Evolutionary conservation across 257 asterid genomes (phyloP).

Genomic region (Fraxinus cuspidata): DNA sequence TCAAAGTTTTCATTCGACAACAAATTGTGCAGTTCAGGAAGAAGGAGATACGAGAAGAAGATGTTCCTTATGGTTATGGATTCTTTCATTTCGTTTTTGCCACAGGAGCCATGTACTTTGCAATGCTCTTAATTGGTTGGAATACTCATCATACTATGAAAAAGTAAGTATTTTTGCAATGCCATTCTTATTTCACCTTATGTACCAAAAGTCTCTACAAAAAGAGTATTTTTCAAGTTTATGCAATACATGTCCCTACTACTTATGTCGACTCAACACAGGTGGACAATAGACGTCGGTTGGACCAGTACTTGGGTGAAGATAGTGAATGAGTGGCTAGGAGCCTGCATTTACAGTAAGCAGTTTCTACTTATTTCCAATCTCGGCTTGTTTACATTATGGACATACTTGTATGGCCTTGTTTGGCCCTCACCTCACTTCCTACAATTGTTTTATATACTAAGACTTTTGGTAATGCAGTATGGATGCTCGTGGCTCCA

Average conservation of each 20-base stretch:
- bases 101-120: constrained; percentile 61
- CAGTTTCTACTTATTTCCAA: not conserved
- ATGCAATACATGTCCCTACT: not conserved
- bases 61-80: constrained; percentile 54
- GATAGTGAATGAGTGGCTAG: constrained; percentile 60
- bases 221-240: not conserved
- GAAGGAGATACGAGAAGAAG: constrained; percentile 41
- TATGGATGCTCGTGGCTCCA: constrained; percentile 60
- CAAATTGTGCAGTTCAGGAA: constrained; percentile 40
- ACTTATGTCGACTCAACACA: constrained; percentile 14
- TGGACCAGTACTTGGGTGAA: constrained; percentile 67
- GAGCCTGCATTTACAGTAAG: constrained; percentile 51
- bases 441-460: not conserved
- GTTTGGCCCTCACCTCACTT: not conserved
- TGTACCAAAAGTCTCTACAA: too few species aligned
- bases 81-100: constrained; percentile 57
- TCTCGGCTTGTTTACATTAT: not conserved
- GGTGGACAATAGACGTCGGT: constrained; percentile 56
- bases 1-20: constrained; percentile 10
- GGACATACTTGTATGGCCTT: not conserved
- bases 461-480: constrained; percentile 25
- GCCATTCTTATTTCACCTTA: not conserved
- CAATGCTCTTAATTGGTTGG: constrained; percentile 60
- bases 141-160: constrained; percentile 55
- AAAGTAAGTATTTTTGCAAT: constrained; percentile 29